Conservation (phyloP, 208 protist species). For the Crithidia expoeki region DNA sequence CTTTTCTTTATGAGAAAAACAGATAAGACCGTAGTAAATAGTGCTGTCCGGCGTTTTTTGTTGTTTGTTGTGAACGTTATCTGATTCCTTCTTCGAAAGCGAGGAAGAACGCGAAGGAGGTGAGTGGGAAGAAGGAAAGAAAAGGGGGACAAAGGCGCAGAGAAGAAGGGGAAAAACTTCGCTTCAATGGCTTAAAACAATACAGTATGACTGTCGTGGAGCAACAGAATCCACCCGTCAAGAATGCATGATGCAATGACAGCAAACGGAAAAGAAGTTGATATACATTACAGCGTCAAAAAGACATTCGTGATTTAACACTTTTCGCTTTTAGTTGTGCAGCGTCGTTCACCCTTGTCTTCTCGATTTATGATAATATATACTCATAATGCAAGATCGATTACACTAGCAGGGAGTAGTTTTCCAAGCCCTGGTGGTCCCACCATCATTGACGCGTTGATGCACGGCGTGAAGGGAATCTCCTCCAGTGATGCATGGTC, state of each 20-base stretch:
- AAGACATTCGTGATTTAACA: no score
- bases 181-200: background rate
- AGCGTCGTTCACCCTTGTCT: no score
- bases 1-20: background rate
- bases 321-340: no score
- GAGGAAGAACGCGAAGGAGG: constrained; percentile 1
- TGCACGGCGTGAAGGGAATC: constrained; percentile 46
- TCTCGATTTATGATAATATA: no score
- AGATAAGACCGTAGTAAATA: constrained; percentile 2
- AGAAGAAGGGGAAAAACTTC: background rate
- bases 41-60: background rate
- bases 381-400: constrained; percentile 53
- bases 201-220: background rate
- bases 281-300: no score
- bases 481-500: constrained; percentile 4
- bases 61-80: no score
- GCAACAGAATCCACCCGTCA: no score
- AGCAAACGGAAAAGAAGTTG: no score
- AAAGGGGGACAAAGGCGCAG: background rate
- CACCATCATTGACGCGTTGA: constrained; percentile 62
- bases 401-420: constrained; percentile 43
- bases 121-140: no score
- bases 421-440: background rate
- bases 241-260: no score
- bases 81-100: constrained; percentile 3